These are phyloP conservation scores for Suillus americanus DNA, from an alignment of 768 basidiomycete genomes.

Conservation along the genomic window DNA sequence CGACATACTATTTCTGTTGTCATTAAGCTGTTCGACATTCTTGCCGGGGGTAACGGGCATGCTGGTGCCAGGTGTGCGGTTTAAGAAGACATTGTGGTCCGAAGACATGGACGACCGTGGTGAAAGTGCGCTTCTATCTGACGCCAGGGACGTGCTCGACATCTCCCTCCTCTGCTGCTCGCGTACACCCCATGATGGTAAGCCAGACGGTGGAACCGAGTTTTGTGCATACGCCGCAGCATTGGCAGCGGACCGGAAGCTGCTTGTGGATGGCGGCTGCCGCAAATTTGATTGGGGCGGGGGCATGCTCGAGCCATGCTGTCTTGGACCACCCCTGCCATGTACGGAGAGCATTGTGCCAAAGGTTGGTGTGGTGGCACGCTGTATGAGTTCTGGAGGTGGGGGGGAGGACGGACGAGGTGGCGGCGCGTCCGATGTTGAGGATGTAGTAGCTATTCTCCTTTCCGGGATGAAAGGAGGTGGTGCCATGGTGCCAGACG, in stretches of 20 bases:
- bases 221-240: slow-evolving; percentile 52
- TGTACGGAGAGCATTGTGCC: slow-evolving; percentile 61
- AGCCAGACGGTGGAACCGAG: slow-evolving; percentile 39
- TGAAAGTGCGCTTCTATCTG: slow-evolving; percentile 66
- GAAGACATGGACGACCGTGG: slow-evolving; percentile 84
- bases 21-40: slow-evolving; percentile 18
- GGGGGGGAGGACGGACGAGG: slow-evolving; percentile 92
- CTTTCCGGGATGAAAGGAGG: slow-evolving; percentile 76
- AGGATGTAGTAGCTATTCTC: slow-evolving; percentile 44
- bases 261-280: slow-evolving; percentile 75
- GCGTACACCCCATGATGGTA: slow-evolving; percentile 51
- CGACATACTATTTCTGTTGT: slow-evolving; percentile 37
- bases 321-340: slow-evolving; percentile 49
- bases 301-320: slow-evolving; percentile 76
- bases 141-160: slow-evolving; percentile 69
- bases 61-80: slow-evolving; percentile 35
- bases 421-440: slow-evolving; percentile 63
- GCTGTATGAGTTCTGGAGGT: slow-evolving; percentile 87
- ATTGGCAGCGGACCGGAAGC: slow-evolving; percentile 75
- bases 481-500: slow-evolving; percentile 69
- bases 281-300: slow-evolving; percentile 65
- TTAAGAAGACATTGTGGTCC: slow-evolving; percentile 56
- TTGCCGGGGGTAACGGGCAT: slow-evolving; percentile 48
- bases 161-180: slow-evolving; percentile 56
- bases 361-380: slow-evolving; percentile 85